Evolutionary conservation across 495 filamentous ascomycete genomes (phyloP).

Genomic region (Penicillium odoratum): DNA sequence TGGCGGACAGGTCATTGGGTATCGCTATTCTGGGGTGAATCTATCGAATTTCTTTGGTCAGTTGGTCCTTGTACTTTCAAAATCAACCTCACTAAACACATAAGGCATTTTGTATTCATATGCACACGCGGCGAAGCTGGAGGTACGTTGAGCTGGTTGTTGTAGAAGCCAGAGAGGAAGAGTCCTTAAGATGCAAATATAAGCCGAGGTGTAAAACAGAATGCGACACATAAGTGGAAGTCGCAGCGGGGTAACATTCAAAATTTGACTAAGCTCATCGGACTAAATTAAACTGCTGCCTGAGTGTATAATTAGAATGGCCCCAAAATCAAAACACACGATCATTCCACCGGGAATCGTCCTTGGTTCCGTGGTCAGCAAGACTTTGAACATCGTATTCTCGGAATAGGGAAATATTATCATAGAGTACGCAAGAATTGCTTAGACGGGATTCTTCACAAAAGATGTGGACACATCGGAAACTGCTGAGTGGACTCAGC

Average conservation of each 20-base stretch:
- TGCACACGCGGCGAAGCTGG: neutral
- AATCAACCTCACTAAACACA: too few species aligned
- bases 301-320: neutral
- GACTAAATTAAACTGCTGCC: neutral
- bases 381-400: neutral
- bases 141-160: neutral
- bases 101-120: too few species aligned
- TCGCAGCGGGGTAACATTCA: neutral
- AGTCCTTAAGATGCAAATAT: neutral
- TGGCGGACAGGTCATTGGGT: neutral
- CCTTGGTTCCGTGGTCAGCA: neutral
- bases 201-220: neutral
- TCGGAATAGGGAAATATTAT: neutral
- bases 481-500: neutral
- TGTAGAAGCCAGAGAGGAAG: neutral
- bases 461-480: neutral
- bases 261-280: neutral
- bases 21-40: neutral
- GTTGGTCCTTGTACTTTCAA: neutral
- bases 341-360: neutral
- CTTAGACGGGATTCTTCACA: neutral
- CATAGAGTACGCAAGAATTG: neutral
- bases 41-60: neutral
- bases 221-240: neutral
- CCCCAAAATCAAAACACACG: neutral